Conservation (phyloP, 192 early-diverging fungal genomes). For the Coemansia sp. region DNA sequence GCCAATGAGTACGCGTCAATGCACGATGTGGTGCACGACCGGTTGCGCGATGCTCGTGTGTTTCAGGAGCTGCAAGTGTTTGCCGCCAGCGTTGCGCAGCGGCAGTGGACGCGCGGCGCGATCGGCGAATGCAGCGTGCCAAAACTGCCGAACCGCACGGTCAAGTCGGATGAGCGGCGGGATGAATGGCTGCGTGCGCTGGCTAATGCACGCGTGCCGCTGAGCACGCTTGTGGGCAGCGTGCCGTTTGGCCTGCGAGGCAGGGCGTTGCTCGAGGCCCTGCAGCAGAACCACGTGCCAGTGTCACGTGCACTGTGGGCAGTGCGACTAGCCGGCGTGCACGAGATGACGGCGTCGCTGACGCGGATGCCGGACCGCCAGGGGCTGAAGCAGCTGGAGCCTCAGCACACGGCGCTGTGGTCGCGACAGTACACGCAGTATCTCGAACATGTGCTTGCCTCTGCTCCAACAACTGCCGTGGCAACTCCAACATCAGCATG, state of each 20-base stretch:
- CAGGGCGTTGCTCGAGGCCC: constrained; percentile 60
- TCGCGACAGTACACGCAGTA: constrained; percentile 42
- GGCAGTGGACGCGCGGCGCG: constrained; percentile 27
- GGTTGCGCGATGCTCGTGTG: constrained; percentile 43
- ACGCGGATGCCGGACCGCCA: constrained; percentile 28
- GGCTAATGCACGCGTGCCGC: constrained; percentile 43
- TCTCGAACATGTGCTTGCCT: constrained; percentile 31
- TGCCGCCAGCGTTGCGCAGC: constrained; percentile 40
- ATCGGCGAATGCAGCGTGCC: constrained; percentile 6
- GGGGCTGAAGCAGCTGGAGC: constrained; percentile 20
- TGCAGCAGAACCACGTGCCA: constrained; percentile 60
- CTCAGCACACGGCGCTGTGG: constrained; percentile 38
- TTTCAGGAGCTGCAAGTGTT: constrained; percentile 43
- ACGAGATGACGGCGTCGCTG: constrained; percentile 57
- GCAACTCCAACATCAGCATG: constrained; percentile 6
- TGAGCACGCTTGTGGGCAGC: constrained; percentile 25
- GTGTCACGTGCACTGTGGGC: constrained; percentile 69
- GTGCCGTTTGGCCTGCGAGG: constrained; percentile 58
- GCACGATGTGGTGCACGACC: constrained; percentile 42
- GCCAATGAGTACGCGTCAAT: constrained; percentile 38
- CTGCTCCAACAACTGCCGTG: constrained; percentile 18
- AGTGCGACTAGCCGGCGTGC: constrained; percentile 65
- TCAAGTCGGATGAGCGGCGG: constrained; percentile 28
- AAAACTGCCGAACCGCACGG: constrained; percentile 24
- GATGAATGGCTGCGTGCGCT: constrained; percentile 47